Percentiles rank a stretch among this genome's conserved stretches.
Evolutionary conservation across 345 rosid genomes (phyloP).

Genomic region (Acer yangbiense): DNA sequence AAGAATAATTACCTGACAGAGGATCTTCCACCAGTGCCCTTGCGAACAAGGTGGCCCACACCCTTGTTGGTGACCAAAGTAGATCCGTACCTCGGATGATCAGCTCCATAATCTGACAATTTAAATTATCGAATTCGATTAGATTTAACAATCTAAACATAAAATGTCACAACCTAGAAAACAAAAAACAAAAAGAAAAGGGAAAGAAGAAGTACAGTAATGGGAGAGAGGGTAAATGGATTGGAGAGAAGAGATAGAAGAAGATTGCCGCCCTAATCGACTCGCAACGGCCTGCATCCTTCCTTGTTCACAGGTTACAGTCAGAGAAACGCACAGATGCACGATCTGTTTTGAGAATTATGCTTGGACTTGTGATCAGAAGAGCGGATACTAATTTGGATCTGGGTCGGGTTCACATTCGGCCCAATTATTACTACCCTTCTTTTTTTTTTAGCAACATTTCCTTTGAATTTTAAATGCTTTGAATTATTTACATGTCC

Average conservation of each 20-base stretch:
- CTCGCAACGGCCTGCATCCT: conserved; percentile 76
- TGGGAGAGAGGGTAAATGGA: conserved; percentile 52
- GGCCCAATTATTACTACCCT: neutral
- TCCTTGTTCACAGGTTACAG: neutral
- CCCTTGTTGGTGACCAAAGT: conserved; percentile 67
- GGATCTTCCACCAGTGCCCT: conserved; percentile 99
- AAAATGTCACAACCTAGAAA: neutral
- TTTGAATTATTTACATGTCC: too few species aligned
- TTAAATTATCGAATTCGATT: neutral
- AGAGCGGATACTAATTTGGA: neutral
- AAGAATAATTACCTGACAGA: conserved; percentile 69
- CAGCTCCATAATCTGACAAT: conserved; percentile 58
- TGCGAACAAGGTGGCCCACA: conserved; percentile 80
- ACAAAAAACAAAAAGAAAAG: neutral
- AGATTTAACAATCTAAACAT: neutral
- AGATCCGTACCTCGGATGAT: conserved; percentile 61
- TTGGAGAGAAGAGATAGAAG: conserved; percentile 44
- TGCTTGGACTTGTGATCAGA: neutral
- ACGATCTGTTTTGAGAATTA: neutral
- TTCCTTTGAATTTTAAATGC: too few species aligned
- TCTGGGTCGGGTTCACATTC: neutral
- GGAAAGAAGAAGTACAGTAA: conserved; percentile 46
- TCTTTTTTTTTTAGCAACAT: too few species aligned
- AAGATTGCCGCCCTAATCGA: conserved; percentile 55
- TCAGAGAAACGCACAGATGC: neutral